Base-by-base conservation (phyloP, 208 protist species). In the Hexamita inflata region DNA sequence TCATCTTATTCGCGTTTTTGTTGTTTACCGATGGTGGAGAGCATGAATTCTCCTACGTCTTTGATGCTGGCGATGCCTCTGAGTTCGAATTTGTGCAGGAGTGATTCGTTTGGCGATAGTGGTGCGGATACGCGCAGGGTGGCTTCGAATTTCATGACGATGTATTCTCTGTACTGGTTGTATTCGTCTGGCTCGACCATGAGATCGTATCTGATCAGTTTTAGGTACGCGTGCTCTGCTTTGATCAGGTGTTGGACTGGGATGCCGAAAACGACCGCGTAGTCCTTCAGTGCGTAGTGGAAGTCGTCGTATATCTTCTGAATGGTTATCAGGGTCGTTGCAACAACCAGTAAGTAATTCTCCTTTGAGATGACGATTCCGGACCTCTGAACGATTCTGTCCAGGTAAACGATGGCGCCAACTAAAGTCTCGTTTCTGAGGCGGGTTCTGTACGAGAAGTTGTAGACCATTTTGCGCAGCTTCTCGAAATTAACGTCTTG, bases 241-340 rank as follows among this genome's bases (percentile, higher is more conserved):
- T 38, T 40, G 4, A 34, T 38, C 11, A 70, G 64, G 34, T 42
- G 4, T n/a, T 70, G 15, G 11, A 42, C 19, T 15, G 64, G 64
- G 2, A 70, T 45, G 64, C 38, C 38, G 11, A 70, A n/a, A 45
- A 70, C 64, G 2, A 9, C 15, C 26, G 64, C 64, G 38, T 70
- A 70, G 40, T 70, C 64, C 35, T 70, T 70, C 11, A 70, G 35
- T 28, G 64, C 11, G n/a, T 70, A 70, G n/a, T 70, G 64, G 64
- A 70, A 70, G 35, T 70, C 64, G n/a, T 70, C 64, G 35, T 70
- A 70, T 4, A 70, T 45, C 35, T 70, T 70, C 35, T 70, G 64
- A 2, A 70, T 34, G 9, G 35, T 57, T n/a, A 70, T 45, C 7
- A 70, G 64, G 35, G 30, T 42, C 9, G 9, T 45, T n/a, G 38